Base-by-base conservation (phyloP, 2,329 filamentous ascomycete species). In the Coniochaeta ligniaria region DNA sequence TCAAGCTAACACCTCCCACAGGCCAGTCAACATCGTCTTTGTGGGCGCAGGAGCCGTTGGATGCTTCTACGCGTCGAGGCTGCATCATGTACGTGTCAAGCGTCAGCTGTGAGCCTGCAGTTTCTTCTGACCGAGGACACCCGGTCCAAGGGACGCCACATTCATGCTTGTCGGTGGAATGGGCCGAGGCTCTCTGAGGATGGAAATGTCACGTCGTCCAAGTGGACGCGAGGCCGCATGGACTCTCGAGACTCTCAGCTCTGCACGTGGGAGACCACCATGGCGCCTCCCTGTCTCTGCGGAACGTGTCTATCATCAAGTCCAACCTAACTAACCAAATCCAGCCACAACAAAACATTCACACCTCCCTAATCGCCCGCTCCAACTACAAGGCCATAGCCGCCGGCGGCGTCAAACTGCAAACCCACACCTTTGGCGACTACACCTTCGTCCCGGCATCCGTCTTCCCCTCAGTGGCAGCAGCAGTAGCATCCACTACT, bases 11-110 rank as follows among this genome's bases (percentile, higher is more conserved):
- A 31, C 14, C 4, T 16, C 11, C 35, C 16, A 11, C 62, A 80
- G 76, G 64, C 74, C 78, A n/a, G 75, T 80, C 28, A 80, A 86
- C 64, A 76, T 89, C 60, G 79, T 90, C 60, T 86, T 90, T 65
- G 82, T 90, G 61, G 87, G 88, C 69, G 87, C 87, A 24, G 88
- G 87, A 65, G 87, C 88, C 63, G 86, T 91, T 47, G 88, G 88
- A 60, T 88, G 86, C 60, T 90, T 90, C 75, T 90, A 90, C 67
- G 87, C 85, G 55, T 89, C 87, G 7, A 79, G 88, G 24, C 78
- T 90, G 17, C 85, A 89, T 66, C 77, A 83, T 66, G 83, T 83
- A 74, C 67, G 71, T 66, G 20, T 43, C 11, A 26, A 31, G 22
- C 3, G 20, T 47, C 43, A 22, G 14, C 43, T 47, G n/a, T 17